Evolutionary conservation across 2,329 filamentous ascomycete species (phyloP), one percentile per base, ranked within the genome.

Genomic region (Aspergillus hortae): DNA sequence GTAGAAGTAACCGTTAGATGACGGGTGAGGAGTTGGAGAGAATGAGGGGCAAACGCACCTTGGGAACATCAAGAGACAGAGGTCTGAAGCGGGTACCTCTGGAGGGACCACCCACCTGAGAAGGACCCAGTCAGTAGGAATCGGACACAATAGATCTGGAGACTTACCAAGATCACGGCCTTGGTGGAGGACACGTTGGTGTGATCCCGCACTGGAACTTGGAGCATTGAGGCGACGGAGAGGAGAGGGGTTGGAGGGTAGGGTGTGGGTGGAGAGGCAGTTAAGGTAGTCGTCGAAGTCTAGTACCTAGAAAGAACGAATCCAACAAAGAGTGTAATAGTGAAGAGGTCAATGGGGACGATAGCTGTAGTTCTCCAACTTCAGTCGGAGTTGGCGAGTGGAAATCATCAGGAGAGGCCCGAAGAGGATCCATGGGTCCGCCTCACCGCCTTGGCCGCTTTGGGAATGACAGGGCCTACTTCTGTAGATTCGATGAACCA

Each of bases 51-150:
- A 49, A 14, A 71, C 75, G 56, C 74, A 92, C 90, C 85, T 97
- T 97, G 64, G 94, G 94, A 51, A 96, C 81, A 76, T 99, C 94
- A 66, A 97, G 88, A 51, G 91, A 96, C 62, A 99, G 82, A 64
- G 94, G 94, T 63, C 94, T 85, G 78, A 97, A 97, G 61, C 94
- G 85, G 57, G 94, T 99, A 71, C 94, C 94, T 80, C 94, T 85
- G 53, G 92, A 96, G 51, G 94, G 92, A 55, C 94, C 92, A 61
- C 92, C 92, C 67, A 97, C 92, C 92, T 96, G 63, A 56, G 56
- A 44, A 59, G 61, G 74, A 61, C 69, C 59, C 60, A 36, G 49
- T 57, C 44, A 60, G 51, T 32, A 50, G 56, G 2, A 38, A 38
- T n/a, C 14, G 35, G 15, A n/a, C 35, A 15, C 7, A 4, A 56